Conservation (phyloP, 139 green algal genomes). For the Nannochloris sp. region DNA sequence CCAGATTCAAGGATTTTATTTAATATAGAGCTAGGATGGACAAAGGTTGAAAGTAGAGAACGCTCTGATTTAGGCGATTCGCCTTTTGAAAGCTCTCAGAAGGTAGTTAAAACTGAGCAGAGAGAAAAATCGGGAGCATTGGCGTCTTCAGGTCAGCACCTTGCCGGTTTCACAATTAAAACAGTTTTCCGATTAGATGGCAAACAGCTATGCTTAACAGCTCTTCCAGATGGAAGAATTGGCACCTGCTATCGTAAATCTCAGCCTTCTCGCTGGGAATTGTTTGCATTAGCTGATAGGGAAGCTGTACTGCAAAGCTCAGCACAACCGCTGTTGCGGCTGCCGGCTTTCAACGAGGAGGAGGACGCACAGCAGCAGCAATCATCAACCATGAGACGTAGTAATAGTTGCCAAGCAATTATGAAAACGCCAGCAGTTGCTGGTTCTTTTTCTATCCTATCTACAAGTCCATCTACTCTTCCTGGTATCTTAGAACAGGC, state of each 20-base stretch:
- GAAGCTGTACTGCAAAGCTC: neutral
- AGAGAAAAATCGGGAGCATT: neutral
- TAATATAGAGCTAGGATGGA: slow-evolving; percentile 8
- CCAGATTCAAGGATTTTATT: slow-evolving; percentile 9
- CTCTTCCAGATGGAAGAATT: slow-evolving; percentile 10
- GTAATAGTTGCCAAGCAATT: neutral
- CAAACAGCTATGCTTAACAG: slow-evolving; percentile 9
- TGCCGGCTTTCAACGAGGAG: neutral
- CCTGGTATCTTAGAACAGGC: neutral
- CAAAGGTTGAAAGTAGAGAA: too few relatives aligned
- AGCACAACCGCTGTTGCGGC: neutral
- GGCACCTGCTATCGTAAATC: neutral
- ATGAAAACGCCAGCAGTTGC: neutral
- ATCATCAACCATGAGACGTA: too few relatives aligned
- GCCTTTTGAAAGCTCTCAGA: too few relatives aligned
- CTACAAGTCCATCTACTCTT: neutral
- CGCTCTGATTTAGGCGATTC: too few relatives aligned
- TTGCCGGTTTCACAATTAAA: neutral
- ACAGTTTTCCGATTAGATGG: slow-evolving; percentile 1
- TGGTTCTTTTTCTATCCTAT: neutral
- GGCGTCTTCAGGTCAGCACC: neutral
- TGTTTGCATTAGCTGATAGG: slow-evolving; percentile 4
- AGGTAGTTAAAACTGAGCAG: too few relatives aligned
- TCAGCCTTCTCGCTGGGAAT: slow-evolving; percentile 5
- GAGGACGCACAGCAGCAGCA: too few relatives aligned